Base-by-base conservation (phyloP, 495 filamentous ascomycete species). In the Neurospora intermedia region DNA sequence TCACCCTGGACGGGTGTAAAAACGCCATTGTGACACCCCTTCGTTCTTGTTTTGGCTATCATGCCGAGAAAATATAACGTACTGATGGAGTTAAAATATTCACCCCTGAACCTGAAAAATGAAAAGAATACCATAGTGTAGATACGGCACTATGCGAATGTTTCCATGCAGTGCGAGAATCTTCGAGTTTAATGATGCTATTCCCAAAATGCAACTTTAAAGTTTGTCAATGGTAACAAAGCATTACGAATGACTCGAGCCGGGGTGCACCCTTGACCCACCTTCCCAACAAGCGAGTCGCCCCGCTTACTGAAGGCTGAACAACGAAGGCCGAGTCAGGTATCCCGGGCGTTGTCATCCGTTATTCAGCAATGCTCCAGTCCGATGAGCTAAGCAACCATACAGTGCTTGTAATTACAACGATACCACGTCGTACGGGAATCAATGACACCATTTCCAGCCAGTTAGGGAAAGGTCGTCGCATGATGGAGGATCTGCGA, bases 331-430 rank as follows among this genome's bases (percentile, higher is more conserved):
- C 15, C 13, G 54, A 59, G 48, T 59, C 69, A 40, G 31, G 18
- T 20, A 70, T 27, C 69, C 69, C 20, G 41, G 39, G 10, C n/a
- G 35, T 46, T 71, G 69, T 71, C 69, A 71, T 71, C 69, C 31
- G 38, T 71, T 71, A 71, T 71, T 71, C 69, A 71, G 69, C 69
- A 71, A 59, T 23, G 46, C 54, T 15, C 23, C 54, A 62, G 54
- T 31, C 23, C 54, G 54, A 62, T 62, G 54, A 62, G 54, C 54
- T 62, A 62, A 62, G 54, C 54, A 62, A 16, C 54, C 13, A 62
- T 23, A 9, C 46, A 20, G 10, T 54, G 10, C 20, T 54, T 23
- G 20, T 20, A 13, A 62, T 62, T 23, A 62, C 54, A 31, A 38
- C 2, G 27, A 31, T 38, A 38, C 35, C 4, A 59, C 20, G 27